phyloP scores from a whole-genome alignment of 2,329 filamentous ascomycete species.

The Colletotrichum simmondsii region DNA sequence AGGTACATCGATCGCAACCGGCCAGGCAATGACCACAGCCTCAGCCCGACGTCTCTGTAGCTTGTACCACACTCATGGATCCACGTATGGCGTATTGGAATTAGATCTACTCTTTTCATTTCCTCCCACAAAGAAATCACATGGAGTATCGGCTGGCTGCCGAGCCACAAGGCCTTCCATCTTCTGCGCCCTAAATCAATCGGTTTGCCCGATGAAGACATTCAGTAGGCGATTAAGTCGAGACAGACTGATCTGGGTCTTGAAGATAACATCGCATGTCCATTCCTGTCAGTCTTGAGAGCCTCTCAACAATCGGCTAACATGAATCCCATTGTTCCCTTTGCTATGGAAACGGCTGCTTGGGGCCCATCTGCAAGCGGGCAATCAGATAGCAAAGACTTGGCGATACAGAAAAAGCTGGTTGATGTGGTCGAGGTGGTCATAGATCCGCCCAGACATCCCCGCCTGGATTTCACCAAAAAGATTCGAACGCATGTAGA shows the following conservation, averaged over 20 bases:
- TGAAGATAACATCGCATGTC: background rate
- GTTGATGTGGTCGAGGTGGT: background rate
- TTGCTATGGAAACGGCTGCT: slow-evolving; percentile 2
- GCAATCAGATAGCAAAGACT: background rate
- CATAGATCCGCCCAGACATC: background rate
- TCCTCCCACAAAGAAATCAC: background rate
- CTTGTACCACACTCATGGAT: background rate
- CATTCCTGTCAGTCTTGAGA: background rate
- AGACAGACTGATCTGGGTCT: too few relatives aligned
- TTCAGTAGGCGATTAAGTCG: background rate
- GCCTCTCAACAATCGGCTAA: too few relatives aligned
- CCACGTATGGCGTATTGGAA: background rate
- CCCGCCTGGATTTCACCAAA: background rate
- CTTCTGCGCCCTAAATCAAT: background rate
- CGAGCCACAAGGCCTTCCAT: background rate
- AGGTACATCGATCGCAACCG: background rate
- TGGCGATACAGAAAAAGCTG: background rate
- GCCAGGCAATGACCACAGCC: background rate
- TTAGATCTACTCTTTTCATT: background rate
- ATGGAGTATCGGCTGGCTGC: background rate
- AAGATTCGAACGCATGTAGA: background rate
- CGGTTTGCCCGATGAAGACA: too few relatives aligned
- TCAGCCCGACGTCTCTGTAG: background rate
- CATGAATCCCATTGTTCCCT: background rate
- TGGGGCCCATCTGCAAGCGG: slow-evolving; percentile 1